These are phyloP conservation scores for Orbilia ellipsospora DNA, from an alignment of 2,329 filamentous ascomycete species.

Conservation along the genomic window DNA sequence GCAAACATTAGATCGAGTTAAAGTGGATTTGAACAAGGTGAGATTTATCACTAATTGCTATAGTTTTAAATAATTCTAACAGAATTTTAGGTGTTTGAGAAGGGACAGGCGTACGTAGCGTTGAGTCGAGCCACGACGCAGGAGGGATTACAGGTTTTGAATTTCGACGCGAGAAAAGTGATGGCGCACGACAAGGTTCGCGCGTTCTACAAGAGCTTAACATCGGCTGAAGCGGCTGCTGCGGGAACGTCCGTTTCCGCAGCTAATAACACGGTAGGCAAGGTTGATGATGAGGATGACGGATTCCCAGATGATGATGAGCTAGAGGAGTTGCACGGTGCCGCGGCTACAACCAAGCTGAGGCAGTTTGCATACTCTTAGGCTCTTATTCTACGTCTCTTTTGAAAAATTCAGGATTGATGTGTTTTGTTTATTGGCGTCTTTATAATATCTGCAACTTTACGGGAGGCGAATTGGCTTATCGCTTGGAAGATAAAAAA, in stretches of 20 bases:
- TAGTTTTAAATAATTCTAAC: background rate
- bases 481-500: background rate
- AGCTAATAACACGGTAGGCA: constrained; percentile 53
- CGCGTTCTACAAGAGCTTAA: constrained; percentile 84
- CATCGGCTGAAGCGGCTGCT: constrained; percentile 72
- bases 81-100: constrained; percentile 77
- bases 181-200: constrained; percentile 92
- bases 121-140: constrained; percentile 91
- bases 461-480: constrained; percentile 4
- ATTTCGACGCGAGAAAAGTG: constrained; percentile 90
- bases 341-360: constrained; percentile 19
- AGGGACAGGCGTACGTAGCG: constrained; percentile 96
- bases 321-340: constrained; percentile 17
- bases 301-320: constrained; percentile 60
- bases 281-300: constrained; percentile 54
- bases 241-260: constrained; percentile 16
- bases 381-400: background rate
- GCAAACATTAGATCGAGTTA: constrained; percentile 85
- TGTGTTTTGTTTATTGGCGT: background rate
- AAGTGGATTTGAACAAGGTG: constrained; percentile 85
- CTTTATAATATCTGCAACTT: constrained; percentile 35
- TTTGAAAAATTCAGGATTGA: too few species aligned
- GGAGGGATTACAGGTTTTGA: constrained; percentile 83
- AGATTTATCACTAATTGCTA: background rate
- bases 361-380: constrained; percentile 35